These are phyloP conservation scores for Tetrahymena thermophila DNA, from an alignment of 73 alveolate species.

Conservation along the genomic window DNA sequence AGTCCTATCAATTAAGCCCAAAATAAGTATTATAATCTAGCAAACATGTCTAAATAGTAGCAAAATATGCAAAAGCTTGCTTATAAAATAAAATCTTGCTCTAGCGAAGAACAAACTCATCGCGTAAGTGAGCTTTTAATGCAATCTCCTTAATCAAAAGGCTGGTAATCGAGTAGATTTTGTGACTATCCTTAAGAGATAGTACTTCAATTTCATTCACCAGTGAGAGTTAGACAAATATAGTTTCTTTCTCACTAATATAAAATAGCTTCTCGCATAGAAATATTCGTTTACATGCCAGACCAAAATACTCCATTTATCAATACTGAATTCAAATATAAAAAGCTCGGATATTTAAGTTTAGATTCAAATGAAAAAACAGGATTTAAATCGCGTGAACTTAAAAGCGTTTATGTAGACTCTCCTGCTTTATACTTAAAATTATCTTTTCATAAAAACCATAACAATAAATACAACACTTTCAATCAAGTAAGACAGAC, in stretches of 20 bases:
- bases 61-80: slow-evolving; percentile 60
- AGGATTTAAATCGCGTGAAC: slow-evolving; percentile 97
- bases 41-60: neutral
- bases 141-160: slow-evolving; percentile 84
- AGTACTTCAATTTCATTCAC: slow-evolving; percentile 76
- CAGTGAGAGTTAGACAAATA: slow-evolving; percentile 78
- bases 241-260: slow-evolving; percentile 94
- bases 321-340: slow-evolving; percentile 77
- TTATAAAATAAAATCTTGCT: slow-evolving; percentile 83
- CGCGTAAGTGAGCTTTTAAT: slow-evolving; percentile 86
- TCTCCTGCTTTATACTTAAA: slow-evolving; percentile 69
- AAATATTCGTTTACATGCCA: slow-evolving; percentile 82
- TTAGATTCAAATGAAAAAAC: slow-evolving; percentile 96
- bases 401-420: slow-evolving; percentile 79
- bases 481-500: slow-evolving; percentile 48
- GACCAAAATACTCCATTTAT: slow-evolving; percentile 75
- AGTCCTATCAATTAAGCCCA: neutral
- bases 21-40: neutral
- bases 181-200: slow-evolving; percentile 93
- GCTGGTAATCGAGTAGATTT: slow-evolving; percentile 91
- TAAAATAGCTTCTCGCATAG: slow-evolving; percentile 86
- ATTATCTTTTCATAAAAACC: slow-evolving; percentile 79
- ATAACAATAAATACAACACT: slow-evolving; percentile 74
- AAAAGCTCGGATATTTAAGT: slow-evolving; percentile 93
- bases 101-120: slow-evolving; percentile 91